Conservation (phyloP, 1,284 basidiomycete genomes). For the Omphalotus olearius region DNA sequence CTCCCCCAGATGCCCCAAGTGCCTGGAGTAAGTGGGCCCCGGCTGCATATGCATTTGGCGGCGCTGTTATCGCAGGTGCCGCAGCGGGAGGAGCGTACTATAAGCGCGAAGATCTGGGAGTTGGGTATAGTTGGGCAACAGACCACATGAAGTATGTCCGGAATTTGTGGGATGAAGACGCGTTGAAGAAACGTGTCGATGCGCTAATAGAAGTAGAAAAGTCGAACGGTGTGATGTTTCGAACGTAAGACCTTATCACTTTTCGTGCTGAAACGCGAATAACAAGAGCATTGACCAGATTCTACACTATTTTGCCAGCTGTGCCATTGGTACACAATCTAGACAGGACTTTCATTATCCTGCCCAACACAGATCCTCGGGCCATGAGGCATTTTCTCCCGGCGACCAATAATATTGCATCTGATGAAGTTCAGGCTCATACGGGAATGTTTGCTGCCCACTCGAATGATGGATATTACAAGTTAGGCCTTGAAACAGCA, state of each 20-base stretch:
- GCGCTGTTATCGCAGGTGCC: slow-evolving; percentile 75
- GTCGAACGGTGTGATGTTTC: slow-evolving; percentile 64
- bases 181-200: slow-evolving; percentile 60
- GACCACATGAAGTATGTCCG: slow-evolving; percentile 92
- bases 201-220: slow-evolving; percentile 56
- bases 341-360: slow-evolving; percentile 71
- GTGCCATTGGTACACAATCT: slow-evolving; percentile 46
- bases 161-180: slow-evolving; percentile 80
- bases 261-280: background rate
- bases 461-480: slow-evolving; percentile 89
- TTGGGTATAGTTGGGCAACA: slow-evolving; percentile 72
- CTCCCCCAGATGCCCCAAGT: slow-evolving; percentile 21
- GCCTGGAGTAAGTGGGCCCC: slow-evolving; percentile 63
- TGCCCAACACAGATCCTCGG: slow-evolving; percentile 56
- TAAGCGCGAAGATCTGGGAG: slow-evolving; percentile 66
- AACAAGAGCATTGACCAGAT: slow-evolving; percentile 41
- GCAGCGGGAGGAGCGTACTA: slow-evolving; percentile 84
- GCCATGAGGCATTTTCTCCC: slow-evolving; percentile 55
- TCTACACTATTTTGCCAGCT: slow-evolving; percentile 73
- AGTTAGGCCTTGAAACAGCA: slow-evolving; percentile 69
- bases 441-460: slow-evolving; percentile 83
- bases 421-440: slow-evolving; percentile 85
- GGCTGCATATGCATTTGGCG: slow-evolving; percentile 61
- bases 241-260: slow-evolving; percentile 51
- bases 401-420: slow-evolving; percentile 60